Evolutionary conservation across 306 rosid species (phyloP).

Genomic region (Carpinus fangiana): DNA sequence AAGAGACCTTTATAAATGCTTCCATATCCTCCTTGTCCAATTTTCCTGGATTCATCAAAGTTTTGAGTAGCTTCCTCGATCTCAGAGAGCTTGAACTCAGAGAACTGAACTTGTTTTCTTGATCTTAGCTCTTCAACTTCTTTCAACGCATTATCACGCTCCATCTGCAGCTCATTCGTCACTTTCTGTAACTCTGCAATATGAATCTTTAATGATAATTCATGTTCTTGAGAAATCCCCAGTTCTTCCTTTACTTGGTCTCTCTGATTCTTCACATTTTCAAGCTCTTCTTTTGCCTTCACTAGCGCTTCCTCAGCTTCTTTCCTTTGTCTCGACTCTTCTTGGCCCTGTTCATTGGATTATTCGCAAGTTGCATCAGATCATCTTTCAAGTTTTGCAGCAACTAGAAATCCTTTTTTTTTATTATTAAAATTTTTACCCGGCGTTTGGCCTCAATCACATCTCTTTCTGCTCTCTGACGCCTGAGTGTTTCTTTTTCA

Average conservation of each 20-base stretch:
- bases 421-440: not conserved
- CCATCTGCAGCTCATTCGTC: constrained; percentile 42
- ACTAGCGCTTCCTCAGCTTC: constrained; percentile 56
- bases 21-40: constrained; percentile 64
- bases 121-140: constrained; percentile 52
- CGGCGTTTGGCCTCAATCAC: not conserved
- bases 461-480: not conserved
- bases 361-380: constrained; percentile 12
- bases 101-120: constrained; percentile 37
- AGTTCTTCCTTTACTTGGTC: constrained; percentile 52
- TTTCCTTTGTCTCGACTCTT: constrained; percentile 63
- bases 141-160: constrained; percentile 42
- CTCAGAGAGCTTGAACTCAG: constrained; percentile 43
- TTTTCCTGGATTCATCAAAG: constrained; percentile 43
- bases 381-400: too few relatives aligned
- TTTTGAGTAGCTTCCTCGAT: constrained; percentile 45
- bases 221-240: constrained; percentile 45
- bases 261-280: constrained; percentile 35
- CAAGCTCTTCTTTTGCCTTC: constrained; percentile 47
- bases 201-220: constrained; percentile 48
- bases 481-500: not conserved
- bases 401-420: not conserved
- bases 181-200: constrained; percentile 43
- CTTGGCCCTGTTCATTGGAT: constrained; percentile 50
- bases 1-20: constrained; percentile 61